Percentiles rank a stretch among this genome's conserved stretches.
Evolutionary conservation across 75 land plant genomes (phyloP).

Genomic region (Cryptomeria japonica): DNA sequence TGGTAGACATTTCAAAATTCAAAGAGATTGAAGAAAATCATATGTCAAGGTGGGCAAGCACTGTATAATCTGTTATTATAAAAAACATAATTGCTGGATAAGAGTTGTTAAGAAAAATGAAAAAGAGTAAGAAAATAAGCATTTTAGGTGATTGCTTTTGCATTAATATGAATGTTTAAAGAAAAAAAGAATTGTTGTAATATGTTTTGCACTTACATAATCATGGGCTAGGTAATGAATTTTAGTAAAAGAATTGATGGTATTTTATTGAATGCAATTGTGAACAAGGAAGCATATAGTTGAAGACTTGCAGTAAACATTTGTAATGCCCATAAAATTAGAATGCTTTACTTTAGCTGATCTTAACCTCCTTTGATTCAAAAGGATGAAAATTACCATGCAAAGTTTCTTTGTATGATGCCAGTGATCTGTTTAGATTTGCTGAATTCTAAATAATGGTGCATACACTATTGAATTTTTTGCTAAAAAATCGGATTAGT

Average conservation of each 20-base stretch:
- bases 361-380: background rate
- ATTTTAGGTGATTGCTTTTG: background rate
- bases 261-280: background rate
- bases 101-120: background rate
- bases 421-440: background rate
- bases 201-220: background rate
- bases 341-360: background rate
- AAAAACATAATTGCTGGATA: background rate
- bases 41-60: background rate
- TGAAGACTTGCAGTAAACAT: background rate
- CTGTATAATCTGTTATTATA: background rate
- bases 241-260: background rate
- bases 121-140: too few species aligned
- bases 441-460: background rate
- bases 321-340: background rate
- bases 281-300: background rate
- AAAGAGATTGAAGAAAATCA: background rate
- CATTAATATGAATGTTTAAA: background rate
- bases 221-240: background rate
- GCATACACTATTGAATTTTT: background rate
- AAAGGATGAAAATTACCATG: background rate
- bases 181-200: background rate
- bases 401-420: background rate
- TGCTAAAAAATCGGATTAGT: background rate
- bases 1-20: background rate